These are phyloP conservation scores for Amylostereum areolatum DNA, from an alignment of 1,284 basidiomycete genomes.

Conservation along the genomic window DNA sequence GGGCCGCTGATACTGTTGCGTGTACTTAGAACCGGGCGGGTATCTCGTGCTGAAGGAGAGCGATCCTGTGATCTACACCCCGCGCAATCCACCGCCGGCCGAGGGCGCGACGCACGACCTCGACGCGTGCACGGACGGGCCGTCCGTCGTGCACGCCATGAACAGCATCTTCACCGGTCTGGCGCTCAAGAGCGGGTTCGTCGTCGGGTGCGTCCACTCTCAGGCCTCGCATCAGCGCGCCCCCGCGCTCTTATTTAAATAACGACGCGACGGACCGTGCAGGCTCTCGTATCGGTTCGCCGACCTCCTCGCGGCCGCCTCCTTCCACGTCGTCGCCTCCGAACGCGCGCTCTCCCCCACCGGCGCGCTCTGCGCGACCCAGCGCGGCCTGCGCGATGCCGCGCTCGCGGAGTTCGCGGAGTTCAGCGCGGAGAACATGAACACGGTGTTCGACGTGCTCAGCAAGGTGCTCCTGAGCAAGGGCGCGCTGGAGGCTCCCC, in stretches of 20 bases:
- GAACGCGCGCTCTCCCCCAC: not conserved
- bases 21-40: constrained; percentile 1
- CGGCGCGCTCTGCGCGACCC: not conserved
- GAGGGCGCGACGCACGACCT: not conserved
- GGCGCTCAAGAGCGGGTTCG: not conserved
- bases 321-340: not conserved
- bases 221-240: not conserved
- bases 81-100: not conserved
- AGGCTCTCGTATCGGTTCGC: constrained; percentile 3
- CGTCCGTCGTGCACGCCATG: not conserved
- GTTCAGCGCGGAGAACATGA: not conserved
- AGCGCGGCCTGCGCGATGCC: not conserved
- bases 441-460: not conserved
- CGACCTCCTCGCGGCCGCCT: constrained; percentile 1
- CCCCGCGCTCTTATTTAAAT: not conserved
- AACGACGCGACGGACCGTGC: not conserved
- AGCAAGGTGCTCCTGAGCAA: not conserved
- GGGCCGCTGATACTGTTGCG: not conserved
- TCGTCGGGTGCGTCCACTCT: constrained; percentile 2
- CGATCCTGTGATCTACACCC: not conserved
- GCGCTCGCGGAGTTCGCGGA: not conserved
- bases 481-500: not conserved
- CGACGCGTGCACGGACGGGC: not conserved
- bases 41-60: constrained; percentile 3
- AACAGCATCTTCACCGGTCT: constrained; percentile 3